phyloP scores from a whole-genome alignment of 345 rosid genomes.

The Eucalyptus urophylla region DNA sequence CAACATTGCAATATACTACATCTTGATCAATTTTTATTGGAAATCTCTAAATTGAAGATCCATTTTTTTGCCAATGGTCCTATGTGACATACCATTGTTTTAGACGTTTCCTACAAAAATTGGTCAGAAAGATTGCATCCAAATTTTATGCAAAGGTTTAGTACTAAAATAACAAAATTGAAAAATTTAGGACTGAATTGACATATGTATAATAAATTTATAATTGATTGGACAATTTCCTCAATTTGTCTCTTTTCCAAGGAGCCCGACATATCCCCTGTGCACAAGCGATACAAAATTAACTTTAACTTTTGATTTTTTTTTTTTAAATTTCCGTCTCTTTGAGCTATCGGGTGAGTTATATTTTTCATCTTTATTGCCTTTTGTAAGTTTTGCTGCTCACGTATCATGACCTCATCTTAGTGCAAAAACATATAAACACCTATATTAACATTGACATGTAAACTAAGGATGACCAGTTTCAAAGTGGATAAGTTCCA shows the following conservation, averaged over 20 bases:
- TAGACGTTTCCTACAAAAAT: background rate
- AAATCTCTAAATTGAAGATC: background rate
- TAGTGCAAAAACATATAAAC: background rate
- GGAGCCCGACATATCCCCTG: rapidly evolving
- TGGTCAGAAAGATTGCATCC: rapidly evolving
- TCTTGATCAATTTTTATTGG: background rate
- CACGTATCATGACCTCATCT: background rate
- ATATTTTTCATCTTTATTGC: background rate
- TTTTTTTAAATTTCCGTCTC: background rate
- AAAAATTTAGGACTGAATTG: rapidly evolving
- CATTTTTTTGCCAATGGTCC: background rate
- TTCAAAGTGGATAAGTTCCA: no score
- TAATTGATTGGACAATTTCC: rapidly evolving
- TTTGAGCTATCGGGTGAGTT: background rate
- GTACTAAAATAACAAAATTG: rapidly evolving
- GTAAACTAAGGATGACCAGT: background rate
- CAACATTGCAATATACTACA: background rate
- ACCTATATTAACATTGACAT: background rate
- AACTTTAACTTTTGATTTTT: background rate
- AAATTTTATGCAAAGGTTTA: background rate
- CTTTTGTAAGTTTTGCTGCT: background rate
- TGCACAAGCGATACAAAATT: background rate
- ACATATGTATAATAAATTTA: no score
- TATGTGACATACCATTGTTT: background rate
- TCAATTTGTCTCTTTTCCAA: background rate